Evolutionary conservation across 2,329 filamentous ascomycete genomes (phyloP), one percentile per base, ranked within the genome.

Genomic region (Trichoderma citrinoviride): DNA sequence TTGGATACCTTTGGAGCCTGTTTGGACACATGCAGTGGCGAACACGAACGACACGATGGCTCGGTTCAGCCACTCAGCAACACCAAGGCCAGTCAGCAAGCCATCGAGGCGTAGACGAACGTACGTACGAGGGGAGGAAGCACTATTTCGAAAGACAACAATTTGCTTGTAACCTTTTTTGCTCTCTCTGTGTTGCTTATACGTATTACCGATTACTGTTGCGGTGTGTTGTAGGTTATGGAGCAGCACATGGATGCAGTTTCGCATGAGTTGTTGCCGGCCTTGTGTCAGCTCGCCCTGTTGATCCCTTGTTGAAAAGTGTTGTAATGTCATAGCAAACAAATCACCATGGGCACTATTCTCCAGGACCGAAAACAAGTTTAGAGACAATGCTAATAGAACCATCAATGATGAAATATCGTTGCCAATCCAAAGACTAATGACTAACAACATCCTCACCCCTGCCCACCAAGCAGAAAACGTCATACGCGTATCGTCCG

Each of bases 51-150:
- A 40, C 52, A 60, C 29, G 29, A 46, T 14, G 43, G 19, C 29
- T 23, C 29, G 44, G 12, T 41, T 15, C 21, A 60, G 29, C 56
- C 41, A 46, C 54, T 57, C 54, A 56, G 53, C 40, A 56, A 56
- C 54, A 56, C 37, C 40, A 56, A 56, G 33, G 53, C 53, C 53
- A 43, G n/a, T 56, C 23, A 23, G n/a, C 7, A 23, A 8, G 50
- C 21, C 29, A n/a, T 21, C 29, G 41, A 55, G 23, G 33, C 33
- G 29, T 55, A 43, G 52, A 1, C 14, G 10, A 15, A 29, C 23
- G 3, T 23, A 46, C 33, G 33, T 37, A 37, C 33, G 33, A 37
- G 3, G 33, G 8, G 33, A 37, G 33, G 2, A 14, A 5, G 33
- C 10, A 12, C 3, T 33, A 33, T 2, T 33, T 33, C 29, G 8